Evolutionary conservation across 2,329 filamentous ascomycete species (phyloP).

Genomic region (Cytospora paraplurivora): DNA sequence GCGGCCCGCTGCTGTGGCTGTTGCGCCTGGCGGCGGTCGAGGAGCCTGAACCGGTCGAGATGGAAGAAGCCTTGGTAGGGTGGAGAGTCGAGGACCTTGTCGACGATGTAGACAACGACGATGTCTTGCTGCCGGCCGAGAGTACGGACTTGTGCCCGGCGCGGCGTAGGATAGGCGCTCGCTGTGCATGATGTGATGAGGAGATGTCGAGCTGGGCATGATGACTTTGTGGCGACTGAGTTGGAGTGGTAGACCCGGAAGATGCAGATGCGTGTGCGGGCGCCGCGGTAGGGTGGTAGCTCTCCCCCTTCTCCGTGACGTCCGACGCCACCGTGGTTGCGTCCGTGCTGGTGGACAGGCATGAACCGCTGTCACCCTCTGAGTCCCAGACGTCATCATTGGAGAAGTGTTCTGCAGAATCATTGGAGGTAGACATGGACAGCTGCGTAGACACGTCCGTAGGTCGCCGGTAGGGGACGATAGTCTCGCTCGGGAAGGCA

Average conservation of each 20-base stretch:
- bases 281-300: slow-evolving; percentile 2
- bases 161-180: slow-evolving; percentile 22
- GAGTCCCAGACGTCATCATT: slow-evolving; percentile 26
- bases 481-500: slow-evolving; percentile 23
- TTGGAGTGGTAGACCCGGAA: slow-evolving; percentile 18
- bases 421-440: slow-evolving; percentile 23
- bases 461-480: slow-evolving; percentile 25
- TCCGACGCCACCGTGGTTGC: slow-evolving; percentile 30
- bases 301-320: slow-evolving; percentile 26
- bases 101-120: slow-evolving; percentile 8
- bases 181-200: background rate
- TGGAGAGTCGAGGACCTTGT: slow-evolving; percentile 11
- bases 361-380: slow-evolving; percentile 27
- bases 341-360: slow-evolving; percentile 27
- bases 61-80: slow-evolving; percentile 7
- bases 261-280: background rate
- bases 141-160: slow-evolving; percentile 17
- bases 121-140: slow-evolving; percentile 18
- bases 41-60: slow-evolving; percentile 4
- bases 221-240: slow-evolving; percentile 3
- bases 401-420: slow-evolving; percentile 22
- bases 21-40: slow-evolving; percentile 8
- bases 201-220: background rate
- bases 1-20: slow-evolving; percentile 11
- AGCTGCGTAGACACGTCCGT: slow-evolving; percentile 23